phyloP scores from a whole-genome alignment of 1,284 basidiomycete species.

The Volvariella surrecta region DNA sequence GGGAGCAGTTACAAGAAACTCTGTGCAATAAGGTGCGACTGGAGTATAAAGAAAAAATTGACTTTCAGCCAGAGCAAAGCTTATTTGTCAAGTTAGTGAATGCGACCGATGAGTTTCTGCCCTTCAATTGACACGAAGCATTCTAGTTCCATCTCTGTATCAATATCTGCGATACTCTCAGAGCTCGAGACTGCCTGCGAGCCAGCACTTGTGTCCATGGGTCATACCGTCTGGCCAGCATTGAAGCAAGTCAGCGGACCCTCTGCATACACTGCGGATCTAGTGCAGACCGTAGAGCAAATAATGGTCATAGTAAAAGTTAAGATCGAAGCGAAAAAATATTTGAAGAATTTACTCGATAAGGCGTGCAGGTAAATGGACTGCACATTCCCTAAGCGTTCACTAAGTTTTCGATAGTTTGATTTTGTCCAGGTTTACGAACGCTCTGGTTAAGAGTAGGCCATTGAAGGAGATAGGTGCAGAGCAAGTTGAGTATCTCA shows the following conservation, averaged over 20 bases:
- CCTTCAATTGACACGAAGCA: constrained; percentile 1
- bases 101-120: not conserved
- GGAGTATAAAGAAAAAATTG: constrained; percentile 71
- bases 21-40: constrained; percentile 76
- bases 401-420: constrained; percentile 38
- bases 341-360: constrained; percentile 85
- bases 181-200: constrained; percentile 83
- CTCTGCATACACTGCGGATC: constrained; percentile 72
- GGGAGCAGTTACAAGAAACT: constrained; percentile 78
- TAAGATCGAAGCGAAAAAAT: constrained; percentile 87
- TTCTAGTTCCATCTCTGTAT: constrained; percentile 70
- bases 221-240: constrained; percentile 70
- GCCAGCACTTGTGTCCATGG: constrained; percentile 63
- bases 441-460: constrained; percentile 78
- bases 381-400: not conserved
- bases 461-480: constrained; percentile 87
- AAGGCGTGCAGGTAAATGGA: constrained; percentile 79
- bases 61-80: constrained; percentile 81
- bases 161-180: constrained; percentile 69
- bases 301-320: constrained; percentile 61
- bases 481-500: constrained; percentile 66
- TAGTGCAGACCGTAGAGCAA: constrained; percentile 58
- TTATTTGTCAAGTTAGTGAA: constrained; percentile 71
- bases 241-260: constrained; percentile 80
- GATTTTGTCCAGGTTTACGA: constrained; percentile 78